Evolutionary conservation across 352 stramenopile genomes (phyloP).

Genomic region (Globisporangium apiculatum): DNA sequence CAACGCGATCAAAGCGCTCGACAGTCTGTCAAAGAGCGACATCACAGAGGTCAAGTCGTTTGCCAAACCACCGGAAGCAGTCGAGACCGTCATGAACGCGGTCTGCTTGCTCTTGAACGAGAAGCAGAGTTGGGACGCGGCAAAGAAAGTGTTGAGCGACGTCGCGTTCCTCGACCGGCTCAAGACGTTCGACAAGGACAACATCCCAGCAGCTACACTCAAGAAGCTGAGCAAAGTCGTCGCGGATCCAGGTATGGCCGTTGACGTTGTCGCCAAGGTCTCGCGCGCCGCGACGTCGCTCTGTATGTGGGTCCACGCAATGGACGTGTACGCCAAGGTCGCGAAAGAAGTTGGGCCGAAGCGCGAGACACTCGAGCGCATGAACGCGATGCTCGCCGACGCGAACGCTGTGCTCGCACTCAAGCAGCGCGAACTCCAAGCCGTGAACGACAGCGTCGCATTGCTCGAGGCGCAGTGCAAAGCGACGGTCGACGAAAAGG

Average conservation of each 20-base stretch:
- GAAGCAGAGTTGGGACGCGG: conserved; percentile 89
- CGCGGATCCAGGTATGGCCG: conserved; percentile 76
- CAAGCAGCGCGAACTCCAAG: conserved; percentile 85
- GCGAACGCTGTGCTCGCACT: conserved; percentile 82
- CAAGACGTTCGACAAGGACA: conserved; percentile 93
- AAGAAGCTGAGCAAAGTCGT: conserved; percentile 89
- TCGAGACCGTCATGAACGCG: conserved; percentile 93
- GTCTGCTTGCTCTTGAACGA: conserved; percentile 91
- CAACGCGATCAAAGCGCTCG: conserved; percentile 86
- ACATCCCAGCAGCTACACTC: conserved; percentile 81
- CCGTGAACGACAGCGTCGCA: conserved; percentile 89
- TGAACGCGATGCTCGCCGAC: conserved; percentile 88
- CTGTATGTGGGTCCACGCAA: conserved; percentile 93
- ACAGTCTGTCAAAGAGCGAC: conserved; percentile 89
- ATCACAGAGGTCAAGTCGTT: conserved; percentile 95
- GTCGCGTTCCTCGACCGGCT: conserved; percentile 87
- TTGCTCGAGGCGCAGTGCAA: conserved; percentile 87
- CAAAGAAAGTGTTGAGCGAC: conserved; percentile 89
- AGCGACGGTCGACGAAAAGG: conserved; percentile 89
- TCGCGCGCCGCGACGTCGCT: conserved; percentile 88
- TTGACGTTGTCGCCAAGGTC: conserved; percentile 90
- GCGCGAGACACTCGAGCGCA: conserved; percentile 84
- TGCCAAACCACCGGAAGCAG: conserved; percentile 86
- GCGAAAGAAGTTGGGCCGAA: conserved; percentile 93
- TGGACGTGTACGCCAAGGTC: conserved; percentile 94